Base-by-base conservation (phyloP, 108 stramenopile genomes). In the Cyclotella kingstonii region DNA sequence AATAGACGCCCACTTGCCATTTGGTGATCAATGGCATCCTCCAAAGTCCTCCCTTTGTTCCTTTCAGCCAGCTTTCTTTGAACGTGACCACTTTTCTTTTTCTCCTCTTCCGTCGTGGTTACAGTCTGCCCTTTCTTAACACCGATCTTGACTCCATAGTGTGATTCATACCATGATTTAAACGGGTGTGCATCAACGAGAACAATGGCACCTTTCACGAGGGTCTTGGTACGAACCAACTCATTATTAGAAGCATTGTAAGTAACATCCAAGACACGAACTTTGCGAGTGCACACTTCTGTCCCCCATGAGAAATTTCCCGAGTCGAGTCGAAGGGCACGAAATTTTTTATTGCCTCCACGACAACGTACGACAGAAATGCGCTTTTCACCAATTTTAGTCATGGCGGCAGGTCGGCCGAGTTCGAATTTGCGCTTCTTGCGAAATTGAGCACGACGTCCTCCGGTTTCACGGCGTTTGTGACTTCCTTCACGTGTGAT, bases 221-320 rank as follows among this genome's bases (percentile, higher is more conserved):
- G 88, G 8, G 99, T 99, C 97, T 99, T 99, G 77, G 99, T 99
- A 73, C 99, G 96, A 60, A 99, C 98, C 68, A 99, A 82, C 80
- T 99, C 99, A 93, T 99, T 99, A 87, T 99, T 99, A 77, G 97
- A 95, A 49, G 98, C 94, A 77, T 99, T 99, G 96, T 98, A 98
- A 28, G 86, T 82, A 7, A 99, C 99, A 75, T 99, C 99, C 68
- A 98, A 83, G 51, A 99, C 95, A 82, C 97, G 95, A 28, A 98
- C 94, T 92, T 98, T 98, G 65, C 97, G 93, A 40, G 99, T 98
- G 87, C 87, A 86, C 30, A 95, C 93, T 77, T 98, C 97, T 55
- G 96, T 86, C 41, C 97, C 96, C 99, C 99, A 99, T 34, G 94
- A 89, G 81, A 97, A 99, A 90, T 98, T 99, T 63, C 99, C 99